Evolutionary conservation across 1,284 basidiomycete species (phyloP).

Genomic region (Ganoderma sp.): DNA sequence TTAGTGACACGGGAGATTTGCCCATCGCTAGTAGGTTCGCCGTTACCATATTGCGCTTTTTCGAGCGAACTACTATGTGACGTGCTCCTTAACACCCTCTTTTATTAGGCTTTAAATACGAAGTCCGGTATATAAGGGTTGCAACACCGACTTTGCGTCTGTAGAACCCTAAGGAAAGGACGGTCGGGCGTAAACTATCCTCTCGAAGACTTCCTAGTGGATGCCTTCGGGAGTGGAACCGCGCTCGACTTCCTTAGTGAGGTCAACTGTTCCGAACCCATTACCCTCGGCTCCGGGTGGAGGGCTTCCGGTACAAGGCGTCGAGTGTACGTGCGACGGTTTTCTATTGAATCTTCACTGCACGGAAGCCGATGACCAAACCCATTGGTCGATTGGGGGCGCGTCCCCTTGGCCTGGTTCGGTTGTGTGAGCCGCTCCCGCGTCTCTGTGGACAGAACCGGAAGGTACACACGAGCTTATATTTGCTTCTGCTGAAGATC

Average conservation of each 20-base stretch:
- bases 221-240: neutral
- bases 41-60: neutral
- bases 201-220: neutral
- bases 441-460: neutral
- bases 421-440: constrained; percentile 8
- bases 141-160: neutral
- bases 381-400: neutral
- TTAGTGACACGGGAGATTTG: neutral
- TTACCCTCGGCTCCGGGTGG: neutral
- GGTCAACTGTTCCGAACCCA: neutral
- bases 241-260: neutral
- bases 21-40: neutral
- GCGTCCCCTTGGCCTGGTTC: neutral
- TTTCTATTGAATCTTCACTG: neutral
- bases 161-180: no score
- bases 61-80: neutral
- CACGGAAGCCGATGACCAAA: neutral
- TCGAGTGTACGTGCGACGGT: constrained; percentile 8
- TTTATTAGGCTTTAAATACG: neutral
- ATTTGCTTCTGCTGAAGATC: neutral
- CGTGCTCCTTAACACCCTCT: neutral
- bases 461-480: constrained; percentile 1
- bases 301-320: constrained; percentile 1
- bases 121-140: neutral
- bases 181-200: neutral